These are phyloP conservation scores for Lactifluus pinguis DNA, from an alignment of 768 basidiomycete genomes.

Conservation along the genomic window DNA sequence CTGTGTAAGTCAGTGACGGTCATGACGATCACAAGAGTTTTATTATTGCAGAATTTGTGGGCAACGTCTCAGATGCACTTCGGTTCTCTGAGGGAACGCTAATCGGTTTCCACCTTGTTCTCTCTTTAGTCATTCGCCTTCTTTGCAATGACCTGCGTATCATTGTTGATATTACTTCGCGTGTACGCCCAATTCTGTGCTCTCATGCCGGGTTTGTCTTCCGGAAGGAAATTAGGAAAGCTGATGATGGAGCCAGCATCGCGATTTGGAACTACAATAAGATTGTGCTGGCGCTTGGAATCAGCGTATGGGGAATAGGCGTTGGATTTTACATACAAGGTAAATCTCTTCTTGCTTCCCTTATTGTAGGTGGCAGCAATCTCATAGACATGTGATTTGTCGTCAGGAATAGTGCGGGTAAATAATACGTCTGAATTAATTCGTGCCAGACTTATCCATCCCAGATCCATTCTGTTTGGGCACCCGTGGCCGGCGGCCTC, in stretches of 20 bases:
- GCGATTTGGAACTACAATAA: neutral
- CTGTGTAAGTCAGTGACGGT: no score
- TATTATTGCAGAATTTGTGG: neutral
- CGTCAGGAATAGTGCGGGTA: neutral
- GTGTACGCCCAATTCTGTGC: neutral
- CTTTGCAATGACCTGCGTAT: neutral
- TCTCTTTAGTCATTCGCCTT: neutral
- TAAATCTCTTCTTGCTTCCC: neutral
- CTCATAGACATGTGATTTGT: neutral
- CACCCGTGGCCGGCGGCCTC: no score
- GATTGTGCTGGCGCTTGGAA: neutral
- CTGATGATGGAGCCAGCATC: neutral
- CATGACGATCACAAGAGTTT: neutral
- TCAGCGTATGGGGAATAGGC: neutral
- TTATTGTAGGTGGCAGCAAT: neutral
- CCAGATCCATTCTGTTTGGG: neutral
- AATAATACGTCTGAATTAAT: neutral
- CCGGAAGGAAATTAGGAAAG: no score
- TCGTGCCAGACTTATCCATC: neutral
- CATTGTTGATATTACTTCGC: neutral
- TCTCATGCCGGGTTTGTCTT: neutral
- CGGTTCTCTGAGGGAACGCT: neutral
- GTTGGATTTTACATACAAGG: neutral
- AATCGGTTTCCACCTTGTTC: neutral
- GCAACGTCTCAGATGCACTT: neutral